Evolutionary conservation across 805 yeast species (phyloP).

Genomic region (Cyberlindnera nakhonratchasimensis): DNA sequence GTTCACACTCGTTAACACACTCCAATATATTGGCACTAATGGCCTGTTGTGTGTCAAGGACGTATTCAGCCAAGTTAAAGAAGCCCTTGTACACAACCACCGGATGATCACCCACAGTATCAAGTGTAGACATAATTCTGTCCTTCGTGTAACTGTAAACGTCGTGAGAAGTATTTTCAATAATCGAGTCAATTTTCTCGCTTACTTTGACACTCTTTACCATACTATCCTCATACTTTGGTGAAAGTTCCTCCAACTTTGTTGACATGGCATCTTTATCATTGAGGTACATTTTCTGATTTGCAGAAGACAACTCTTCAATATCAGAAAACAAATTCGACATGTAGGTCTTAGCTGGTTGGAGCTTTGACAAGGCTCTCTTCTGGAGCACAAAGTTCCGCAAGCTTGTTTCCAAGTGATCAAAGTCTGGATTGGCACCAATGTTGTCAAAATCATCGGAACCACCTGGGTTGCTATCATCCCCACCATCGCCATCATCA

Average conservation of each 20-base stretch:
- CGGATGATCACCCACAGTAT: constrained; percentile 46
- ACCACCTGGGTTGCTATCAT: constrained; percentile 25
- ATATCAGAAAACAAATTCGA: constrained; percentile 67
- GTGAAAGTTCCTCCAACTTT: constrained; percentile 56
- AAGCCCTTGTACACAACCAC: constrained; percentile 58
- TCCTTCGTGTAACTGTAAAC: constrained; percentile 60
- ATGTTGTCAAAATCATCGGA: constrained; percentile 26
- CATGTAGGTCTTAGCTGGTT: constrained; percentile 90
- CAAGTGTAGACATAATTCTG: constrained; percentile 49
- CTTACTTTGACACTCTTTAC: constrained; percentile 50
- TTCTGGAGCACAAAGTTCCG: constrained; percentile 86
- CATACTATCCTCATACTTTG: constrained; percentile 55
- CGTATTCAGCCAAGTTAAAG: constrained; percentile 63
- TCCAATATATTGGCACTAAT: constrained; percentile 65
- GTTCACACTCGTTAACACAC: constrained; percentile 64
- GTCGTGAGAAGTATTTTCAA: constrained; percentile 56
- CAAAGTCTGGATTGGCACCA: constrained; percentile 59
- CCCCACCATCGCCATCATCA: constrained; percentile 37
- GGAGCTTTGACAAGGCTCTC: constrained; percentile 79
- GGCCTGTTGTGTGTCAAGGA: constrained; percentile 60
- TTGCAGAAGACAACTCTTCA: constrained; percentile 54
- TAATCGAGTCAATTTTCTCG: constrained; percentile 55
- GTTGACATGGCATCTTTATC: constrained; percentile 46
- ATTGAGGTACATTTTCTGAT: constrained; percentile 48
- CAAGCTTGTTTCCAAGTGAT: constrained; percentile 76